These are phyloP conservation scores for Peronospora belbahrii DNA, from an alignment of 352 stramenopile genomes.

Conservation along the genomic window DNA sequence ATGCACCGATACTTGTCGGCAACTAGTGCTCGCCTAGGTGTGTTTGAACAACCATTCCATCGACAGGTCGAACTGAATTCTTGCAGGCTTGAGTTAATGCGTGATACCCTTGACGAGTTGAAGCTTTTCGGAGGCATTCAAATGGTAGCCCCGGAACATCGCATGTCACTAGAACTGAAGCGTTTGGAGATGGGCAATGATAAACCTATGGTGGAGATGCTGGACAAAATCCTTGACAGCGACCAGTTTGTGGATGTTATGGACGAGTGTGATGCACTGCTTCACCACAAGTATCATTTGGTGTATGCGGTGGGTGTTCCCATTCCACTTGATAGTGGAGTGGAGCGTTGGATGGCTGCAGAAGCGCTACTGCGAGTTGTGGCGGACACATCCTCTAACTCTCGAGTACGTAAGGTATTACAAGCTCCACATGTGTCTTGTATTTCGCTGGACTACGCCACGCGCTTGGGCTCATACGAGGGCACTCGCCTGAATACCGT, in stretches of 20 bases:
- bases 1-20: slow-evolving; percentile 53
- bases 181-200: slow-evolving; percentile 17
- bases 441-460: slow-evolving; percentile 25
- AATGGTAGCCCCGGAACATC: slow-evolving; percentile 79
- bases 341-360: slow-evolving; percentile 46
- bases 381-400: not conserved
- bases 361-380: slow-evolving; percentile 40
- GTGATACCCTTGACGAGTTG: slow-evolving; percentile 29
- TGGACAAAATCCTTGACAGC: slow-evolving; percentile 40
- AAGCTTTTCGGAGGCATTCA: slow-evolving; percentile 40
- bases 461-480: slow-evolving; percentile 32
- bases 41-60: slow-evolving; percentile 69
- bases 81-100: slow-evolving; percentile 23
- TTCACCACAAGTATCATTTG: slow-evolving; percentile 84
- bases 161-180: slow-evolving; percentile 86
- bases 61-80: slow-evolving; percentile 37
- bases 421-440: slow-evolving; percentile 29
- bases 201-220: not conserved
- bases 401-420: slow-evolving; percentile 34
- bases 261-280: slow-evolving; percentile 83
- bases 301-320: slow-evolving; percentile 74
- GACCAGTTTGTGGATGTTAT: slow-evolving; percentile 71
- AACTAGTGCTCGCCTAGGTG: slow-evolving; percentile 27
- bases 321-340: slow-evolving; percentile 35
- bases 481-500: slow-evolving; percentile 36